Evolutionary conservation across 257 asterid species (phyloP).

Genomic region (Solanum microdontum): DNA sequence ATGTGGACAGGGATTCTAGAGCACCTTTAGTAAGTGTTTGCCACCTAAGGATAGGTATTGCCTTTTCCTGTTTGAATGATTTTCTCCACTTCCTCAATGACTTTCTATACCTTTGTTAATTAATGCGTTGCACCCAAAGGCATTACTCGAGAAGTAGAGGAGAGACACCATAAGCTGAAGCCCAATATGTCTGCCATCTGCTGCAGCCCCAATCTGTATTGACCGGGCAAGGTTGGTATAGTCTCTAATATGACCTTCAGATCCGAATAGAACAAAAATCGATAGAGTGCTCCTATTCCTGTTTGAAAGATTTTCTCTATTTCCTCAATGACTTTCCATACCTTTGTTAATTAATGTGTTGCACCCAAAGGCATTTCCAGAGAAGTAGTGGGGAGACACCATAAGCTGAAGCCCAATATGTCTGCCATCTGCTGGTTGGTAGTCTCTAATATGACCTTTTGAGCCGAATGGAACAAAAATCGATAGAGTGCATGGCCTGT

Average conservation of each 20-base stretch:
- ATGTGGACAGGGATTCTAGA: not conserved
- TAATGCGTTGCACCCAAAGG: not conserved
- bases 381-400: not conserved
- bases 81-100: not conserved
- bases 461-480: not conserved
- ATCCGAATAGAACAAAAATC: not conserved
- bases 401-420: not conserved
- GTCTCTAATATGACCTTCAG: not conserved
- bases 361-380: not conserved
- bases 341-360: not conserved
- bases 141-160: not conserved
- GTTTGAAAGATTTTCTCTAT: not conserved
- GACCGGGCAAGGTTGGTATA: not conserved
- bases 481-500: not conserved
- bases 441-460: not conserved
- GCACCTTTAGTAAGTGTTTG: not conserved
- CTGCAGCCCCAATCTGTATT: not conserved
- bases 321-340: not conserved
- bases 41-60: not conserved
- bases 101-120: not conserved
- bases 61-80: not conserved
- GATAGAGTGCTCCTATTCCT: not conserved
- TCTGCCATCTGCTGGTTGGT: not conserved
- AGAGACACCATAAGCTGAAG: not conserved
- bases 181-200: not conserved